Evolutionary conservation across 805 yeast genomes (phyloP).

Genomic region (Zygotorulaspora florentina): DNA sequence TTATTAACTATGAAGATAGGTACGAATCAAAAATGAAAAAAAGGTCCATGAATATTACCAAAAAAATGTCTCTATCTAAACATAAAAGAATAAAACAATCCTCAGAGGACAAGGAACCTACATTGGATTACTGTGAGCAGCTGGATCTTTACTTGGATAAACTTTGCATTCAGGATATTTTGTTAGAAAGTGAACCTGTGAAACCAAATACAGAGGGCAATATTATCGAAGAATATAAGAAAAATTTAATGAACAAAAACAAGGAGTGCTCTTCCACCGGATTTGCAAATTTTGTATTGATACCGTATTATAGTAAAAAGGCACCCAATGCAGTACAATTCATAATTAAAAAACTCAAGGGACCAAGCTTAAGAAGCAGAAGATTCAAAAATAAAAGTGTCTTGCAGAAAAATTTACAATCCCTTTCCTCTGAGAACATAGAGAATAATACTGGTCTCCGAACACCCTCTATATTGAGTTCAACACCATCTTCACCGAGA

Average conservation of each 20-base stretch:
- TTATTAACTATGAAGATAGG: conserved; percentile 31
- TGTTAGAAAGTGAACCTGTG: conserved; percentile 34
- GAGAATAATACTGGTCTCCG: neutral
- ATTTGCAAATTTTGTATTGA: conserved; percentile 47
- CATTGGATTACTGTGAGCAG: conserved; percentile 28
- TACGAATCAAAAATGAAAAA: conserved; percentile 22
- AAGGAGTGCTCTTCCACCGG: conserved; percentile 43
- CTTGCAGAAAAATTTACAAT: neutral
- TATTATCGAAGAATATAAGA: conserved; percentile 23
- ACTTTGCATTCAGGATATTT: conserved; percentile 50
- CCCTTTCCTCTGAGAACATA: neutral
- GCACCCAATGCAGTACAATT: conserved; percentile 46
- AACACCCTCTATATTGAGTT: conserved; percentile 10
- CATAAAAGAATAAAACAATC: conserved; percentile 17
- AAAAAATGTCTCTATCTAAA: conserved; percentile 21
- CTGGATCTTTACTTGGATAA: conserved; percentile 49
- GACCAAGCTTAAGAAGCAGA: conserved; percentile 38
- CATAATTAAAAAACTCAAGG: conserved; percentile 46
- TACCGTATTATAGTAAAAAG: conserved; percentile 50
- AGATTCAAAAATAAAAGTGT: conserved; percentile 10
- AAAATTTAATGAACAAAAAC: conserved; percentile 22
- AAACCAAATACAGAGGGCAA: conserved; percentile 7
- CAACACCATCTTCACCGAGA: conserved; percentile 14
- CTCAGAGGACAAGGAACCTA: conserved; percentile 12
- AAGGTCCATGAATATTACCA: conserved; percentile 34